Base-by-base conservation (phyloP, 208 protist genomes). In the Wallacemonas collosoma region DNA sequence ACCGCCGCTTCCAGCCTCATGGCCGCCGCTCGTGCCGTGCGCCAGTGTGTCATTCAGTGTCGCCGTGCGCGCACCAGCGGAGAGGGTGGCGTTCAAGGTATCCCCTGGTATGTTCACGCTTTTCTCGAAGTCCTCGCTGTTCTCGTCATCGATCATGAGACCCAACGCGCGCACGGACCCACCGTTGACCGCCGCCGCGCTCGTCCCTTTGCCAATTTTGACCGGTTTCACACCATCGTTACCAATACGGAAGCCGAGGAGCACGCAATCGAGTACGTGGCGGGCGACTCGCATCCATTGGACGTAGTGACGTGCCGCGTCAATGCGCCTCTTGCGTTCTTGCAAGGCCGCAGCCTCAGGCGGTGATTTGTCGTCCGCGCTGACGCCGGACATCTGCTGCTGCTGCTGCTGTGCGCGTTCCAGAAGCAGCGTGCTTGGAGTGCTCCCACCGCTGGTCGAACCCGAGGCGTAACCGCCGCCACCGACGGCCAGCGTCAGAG, bases 151-250 rank as follows among this genome's bases (percentile, higher is more conserved):
- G 45, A 1, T 50, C 45, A 14, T 12, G 61, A 66, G 61, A 14
- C 36, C 36, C 38, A 66, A 38, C 9, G 55, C 35, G 8, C 45
- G 8, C 45, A 12, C 0, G 15, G 43, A 50, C 41, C 17, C 60
- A 44, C 9, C 60, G 26, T 36, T 5, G 9, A 38, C 48, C 43
- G 64, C 26, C 45, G 12, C 48, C 64, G 64, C 43, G n/a, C 12
- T 56, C n/a, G 6, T 9, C 26, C 17, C 39, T 50, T 71, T 71
- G 47, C 40, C 54, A 9, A 43, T 48, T 41, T 56, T 51, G 51
- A 38, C 3, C 43, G 39, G 39, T 47, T 72, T 72, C 5, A 72
- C 35, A 6, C 55, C 55, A 41, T 72, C 55, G 54, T 72, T 72
- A 41, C 40, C 68, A 3, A 50, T 26, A 36, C 55, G 44, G 26